A percentile compares a stretch with the other conserved stretches of the same genome.
Conservation (phyloP, 805 yeast species). For the Soucietia sequanensis region DNA sequence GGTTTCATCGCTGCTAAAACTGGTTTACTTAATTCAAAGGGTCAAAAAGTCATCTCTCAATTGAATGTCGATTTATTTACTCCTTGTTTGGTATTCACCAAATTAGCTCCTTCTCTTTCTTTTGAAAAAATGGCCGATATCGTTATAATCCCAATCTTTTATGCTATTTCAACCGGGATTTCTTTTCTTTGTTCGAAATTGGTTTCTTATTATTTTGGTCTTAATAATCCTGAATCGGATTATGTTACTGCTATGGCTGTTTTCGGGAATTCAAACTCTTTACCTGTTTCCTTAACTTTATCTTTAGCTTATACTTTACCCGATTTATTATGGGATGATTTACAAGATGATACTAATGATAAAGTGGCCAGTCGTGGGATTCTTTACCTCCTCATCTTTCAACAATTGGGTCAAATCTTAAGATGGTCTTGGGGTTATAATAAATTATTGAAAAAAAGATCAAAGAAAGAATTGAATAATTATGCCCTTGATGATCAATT, state of each 20-base stretch:
- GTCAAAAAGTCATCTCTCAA: slow-evolving; percentile 74
- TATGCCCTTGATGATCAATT: slow-evolving; percentile 8
- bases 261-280: slow-evolving; percentile 91
- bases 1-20: slow-evolving; percentile 83
- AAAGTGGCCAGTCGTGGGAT: slow-evolving; percentile 79
- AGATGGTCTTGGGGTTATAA: slow-evolving; percentile 91
- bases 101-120: slow-evolving; percentile 65
- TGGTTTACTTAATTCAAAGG: slow-evolving; percentile 65
- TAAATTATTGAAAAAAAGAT: slow-evolving; percentile 56
- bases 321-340: slow-evolving; percentile 70
- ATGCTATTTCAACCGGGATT: slow-evolving; percentile 76
- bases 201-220: slow-evolving; percentile 49
- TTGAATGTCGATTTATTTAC: slow-evolving; percentile 91
- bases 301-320: slow-evolving; percentile 77
- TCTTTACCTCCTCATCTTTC: slow-evolving; percentile 69
- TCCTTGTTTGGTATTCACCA: slow-evolving; percentile 90
- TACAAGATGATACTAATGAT: slow-evolving; percentile 63
- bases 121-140: slow-evolving; percentile 77
- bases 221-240: slow-evolving; percentile 77
- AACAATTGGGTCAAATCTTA: slow-evolving; percentile 78
- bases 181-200: slow-evolving; percentile 63
- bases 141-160: slow-evolving; percentile 80
- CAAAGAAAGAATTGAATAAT: slow-evolving; percentile 33
- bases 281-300: slow-evolving; percentile 88
- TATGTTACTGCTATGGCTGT: slow-evolving; percentile 97